These are phyloP conservation scores for Osmanthus fragrans DNA, from an alignment of 257 asterid genomes.

Conservation along the genomic window DNA sequence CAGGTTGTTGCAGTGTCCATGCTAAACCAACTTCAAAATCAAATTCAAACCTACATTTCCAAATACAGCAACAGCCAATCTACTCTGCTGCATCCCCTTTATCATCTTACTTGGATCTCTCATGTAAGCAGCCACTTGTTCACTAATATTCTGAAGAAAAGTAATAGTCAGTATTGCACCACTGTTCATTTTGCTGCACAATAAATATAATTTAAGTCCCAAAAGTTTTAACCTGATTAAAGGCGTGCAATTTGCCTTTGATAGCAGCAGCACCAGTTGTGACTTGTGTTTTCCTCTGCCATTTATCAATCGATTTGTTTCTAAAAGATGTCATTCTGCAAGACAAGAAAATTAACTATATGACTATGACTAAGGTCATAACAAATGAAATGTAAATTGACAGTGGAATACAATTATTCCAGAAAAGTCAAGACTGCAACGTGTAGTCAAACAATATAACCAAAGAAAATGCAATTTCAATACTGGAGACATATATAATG, in stretches of 20 bases:
- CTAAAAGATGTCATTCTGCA: conserved; percentile 77
- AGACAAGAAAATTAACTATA: conserved; percentile 14
- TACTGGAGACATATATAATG: too few species aligned
- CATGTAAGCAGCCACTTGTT: conserved; percentile 88
- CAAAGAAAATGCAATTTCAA: too few species aligned
- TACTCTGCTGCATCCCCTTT: conserved; percentile 89
- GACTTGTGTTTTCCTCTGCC: conserved; percentile 96
- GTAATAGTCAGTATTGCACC: conserved; percentile 27
- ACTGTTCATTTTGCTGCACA: conserved; percentile 13
- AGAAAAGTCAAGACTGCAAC: conserved; percentile 9
- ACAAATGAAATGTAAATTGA: conserved; percentile 7
- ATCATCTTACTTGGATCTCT: conserved; percentile 96
- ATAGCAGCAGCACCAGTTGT: conserved; percentile 95
- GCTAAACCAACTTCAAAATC: not conserved
- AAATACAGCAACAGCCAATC: conserved; percentile 70
- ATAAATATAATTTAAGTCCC: conserved; percentile 13
- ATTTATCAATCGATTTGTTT: conserved; percentile 86
- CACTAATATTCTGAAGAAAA: conserved; percentile 72
- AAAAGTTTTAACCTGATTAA: conserved; percentile 71
- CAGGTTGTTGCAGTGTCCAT: not conserved
- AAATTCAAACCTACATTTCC: conserved; percentile 68
- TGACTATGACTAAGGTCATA: not conserved
- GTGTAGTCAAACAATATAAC: not conserved
- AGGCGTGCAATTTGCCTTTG: conserved; percentile 88
- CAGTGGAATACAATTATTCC: not conserved